Conservation (phyloP, 106 monocot species). For the Triglochin maritima region DNA sequence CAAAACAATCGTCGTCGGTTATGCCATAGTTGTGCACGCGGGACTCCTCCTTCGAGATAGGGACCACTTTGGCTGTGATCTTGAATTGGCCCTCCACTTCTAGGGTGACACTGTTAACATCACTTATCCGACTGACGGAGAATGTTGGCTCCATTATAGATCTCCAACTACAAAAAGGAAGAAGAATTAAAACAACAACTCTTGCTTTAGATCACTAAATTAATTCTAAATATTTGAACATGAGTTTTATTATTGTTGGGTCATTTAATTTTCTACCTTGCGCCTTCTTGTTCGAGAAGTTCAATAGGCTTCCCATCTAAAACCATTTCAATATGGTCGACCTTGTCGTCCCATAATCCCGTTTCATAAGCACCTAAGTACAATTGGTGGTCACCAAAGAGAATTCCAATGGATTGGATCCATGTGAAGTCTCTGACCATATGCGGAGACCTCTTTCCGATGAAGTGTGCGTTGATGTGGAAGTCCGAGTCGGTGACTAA, state of each 20-base stretch:
- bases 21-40: slow-evolving; percentile 31
- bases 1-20: slow-evolving; percentile 28
- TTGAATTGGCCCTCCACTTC: slow-evolving; percentile 9
- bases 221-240: too few relatives aligned
- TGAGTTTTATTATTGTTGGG: too few relatives aligned
- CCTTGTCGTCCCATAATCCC: slow-evolving; percentile 26
- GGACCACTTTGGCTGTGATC: slow-evolving; percentile 25
- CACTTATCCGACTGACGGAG: too few relatives aligned
- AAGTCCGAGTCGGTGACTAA: slow-evolving; percentile 36
- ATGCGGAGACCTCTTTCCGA: slow-evolving; percentile 19
- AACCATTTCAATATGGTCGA: too few relatives aligned
- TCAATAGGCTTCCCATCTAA: too few relatives aligned
- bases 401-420: slow-evolving; percentile 33
- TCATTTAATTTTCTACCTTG: too few relatives aligned
- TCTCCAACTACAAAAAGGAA: slow-evolving; percentile 23
- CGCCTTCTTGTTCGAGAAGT: too few relatives aligned
- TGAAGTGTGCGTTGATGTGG: slow-evolving; percentile 69
- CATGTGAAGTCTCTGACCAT: slow-evolving; percentile 51
- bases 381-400: slow-evolving; percentile 36
- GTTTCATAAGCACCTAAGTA: slow-evolving; percentile 29
- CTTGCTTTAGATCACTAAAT: too few relatives aligned
- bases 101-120: background rate
- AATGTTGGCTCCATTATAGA: too few relatives aligned
- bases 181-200: too few relatives aligned
- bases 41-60: slow-evolving; percentile 28